These are phyloP conservation scores for Huntiella moniliformis DNA, from an alignment of 2,329 filamentous ascomycete species.

Conservation along the genomic window DNA sequence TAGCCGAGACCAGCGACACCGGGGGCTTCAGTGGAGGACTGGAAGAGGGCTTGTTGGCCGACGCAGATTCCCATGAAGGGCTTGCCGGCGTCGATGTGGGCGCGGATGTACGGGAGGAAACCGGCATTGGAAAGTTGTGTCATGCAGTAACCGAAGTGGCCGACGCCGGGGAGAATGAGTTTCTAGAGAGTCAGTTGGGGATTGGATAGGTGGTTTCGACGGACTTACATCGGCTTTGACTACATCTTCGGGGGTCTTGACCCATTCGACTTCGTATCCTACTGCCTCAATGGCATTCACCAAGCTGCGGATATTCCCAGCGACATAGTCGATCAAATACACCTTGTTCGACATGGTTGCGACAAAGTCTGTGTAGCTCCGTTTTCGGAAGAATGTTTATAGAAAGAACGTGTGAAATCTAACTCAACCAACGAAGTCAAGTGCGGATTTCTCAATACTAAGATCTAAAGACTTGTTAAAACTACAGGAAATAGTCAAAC, in stretches of 20 bases:
- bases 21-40: slow-evolving; percentile 64
- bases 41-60: slow-evolving; percentile 76
- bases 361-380: slow-evolving; percentile 1
- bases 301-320: slow-evolving; percentile 86
- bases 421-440: too few species aligned
- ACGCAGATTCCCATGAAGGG: slow-evolving; percentile 98
- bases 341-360: slow-evolving; percentile 49
- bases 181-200: slow-evolving; percentile 33
- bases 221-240: slow-evolving; percentile 56
- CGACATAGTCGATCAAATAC: slow-evolving; percentile 72
- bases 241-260: slow-evolving; percentile 69
- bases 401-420: too few species aligned
- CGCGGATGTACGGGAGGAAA: slow-evolving; percentile 63
- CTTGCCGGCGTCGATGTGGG: slow-evolving; percentile 78
- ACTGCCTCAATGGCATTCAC: slow-evolving; percentile 96
- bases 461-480: too few species aligned
- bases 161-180: slow-evolving; percentile 88
- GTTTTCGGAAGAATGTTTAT: slow-evolving; percentile 4
- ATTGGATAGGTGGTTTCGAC: background rate
- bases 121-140: slow-evolving; percentile 64
- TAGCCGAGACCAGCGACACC: slow-evolving; percentile 55
- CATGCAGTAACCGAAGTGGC: slow-evolving; percentile 93
- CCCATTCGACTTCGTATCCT: slow-evolving; percentile 85
- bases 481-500: too few species aligned
- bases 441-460: too few species aligned